A percentile compares a stretch with the other conserved stretches of the same genome.
phyloP scores from a whole-genome alignment of 2,329 filamentous ascomycete species.

The Pestalotiopsis sp. region DNA sequence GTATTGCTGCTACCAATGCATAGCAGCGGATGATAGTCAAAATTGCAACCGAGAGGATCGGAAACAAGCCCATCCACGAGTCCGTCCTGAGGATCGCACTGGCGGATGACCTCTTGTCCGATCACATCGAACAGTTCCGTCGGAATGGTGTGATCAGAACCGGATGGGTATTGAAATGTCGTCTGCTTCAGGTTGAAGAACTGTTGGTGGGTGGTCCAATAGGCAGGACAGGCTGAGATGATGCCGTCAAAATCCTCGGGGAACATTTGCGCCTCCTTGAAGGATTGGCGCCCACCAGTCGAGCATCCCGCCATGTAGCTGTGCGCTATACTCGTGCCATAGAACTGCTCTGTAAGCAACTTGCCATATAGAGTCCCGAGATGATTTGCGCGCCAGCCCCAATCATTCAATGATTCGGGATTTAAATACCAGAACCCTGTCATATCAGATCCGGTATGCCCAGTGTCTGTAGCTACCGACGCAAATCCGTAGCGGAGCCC shows the following conservation, averaged over 20 bases:
- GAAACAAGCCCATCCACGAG: conserved; percentile 43
- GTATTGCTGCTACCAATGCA: conserved; percentile 20
- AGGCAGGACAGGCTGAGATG: conserved; percentile 44
- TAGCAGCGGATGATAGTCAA: conserved; percentile 24
- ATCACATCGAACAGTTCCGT: conserved; percentile 40
- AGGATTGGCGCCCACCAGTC: conserved; percentile 55
- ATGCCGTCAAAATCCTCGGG: conserved; percentile 57
- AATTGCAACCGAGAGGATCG: conserved; percentile 39
- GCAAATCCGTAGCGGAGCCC: conserved; percentile 36
- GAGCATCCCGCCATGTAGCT: conserved; percentile 56
- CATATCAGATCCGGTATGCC: conserved; percentile 39
- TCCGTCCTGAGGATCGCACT: conserved; percentile 45
- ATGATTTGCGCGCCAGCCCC: conserved; percentile 34
- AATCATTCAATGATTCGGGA: conserved; percentile 32
- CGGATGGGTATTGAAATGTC: conserved; percentile 40
- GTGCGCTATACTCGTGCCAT: conserved; percentile 37
- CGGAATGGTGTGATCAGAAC: conserved; percentile 43
- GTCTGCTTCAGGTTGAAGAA: conserved; percentile 41
- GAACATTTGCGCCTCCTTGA: conserved; percentile 50
- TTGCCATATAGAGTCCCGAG: conserved; percentile 48
- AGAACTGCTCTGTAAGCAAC: conserved; percentile 45
- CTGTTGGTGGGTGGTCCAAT: conserved; percentile 24
- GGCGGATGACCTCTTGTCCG: conserved; percentile 38
- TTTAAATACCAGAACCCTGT: conserved; percentile 26
- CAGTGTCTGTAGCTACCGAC: conserved; percentile 42